Evolutionary conservation across 108 stramenopile genomes (phyloP), one percentile per base, ranked within the genome.

Genomic region (Skeletonema grethae): DNA sequence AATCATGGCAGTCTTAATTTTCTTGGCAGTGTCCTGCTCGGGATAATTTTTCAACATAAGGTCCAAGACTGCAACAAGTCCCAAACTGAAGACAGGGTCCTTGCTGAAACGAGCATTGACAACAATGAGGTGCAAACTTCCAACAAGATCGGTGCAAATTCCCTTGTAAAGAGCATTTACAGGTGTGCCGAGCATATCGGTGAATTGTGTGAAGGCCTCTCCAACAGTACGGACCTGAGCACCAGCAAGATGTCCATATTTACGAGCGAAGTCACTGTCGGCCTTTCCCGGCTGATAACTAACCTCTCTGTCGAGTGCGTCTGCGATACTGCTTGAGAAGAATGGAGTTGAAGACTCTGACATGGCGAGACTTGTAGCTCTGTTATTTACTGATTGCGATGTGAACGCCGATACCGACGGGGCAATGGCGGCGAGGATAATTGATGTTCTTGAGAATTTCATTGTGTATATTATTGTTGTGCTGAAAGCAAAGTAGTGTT

Each of bases 151-250:
- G 13, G 95, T 95, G 62, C 95, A 87, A 69, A 92, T 85, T 22
- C 91, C 94, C 70, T 96, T 95, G 91, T 94, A 96, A 55, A 96
- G 86, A 25, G 95, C 90, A 69, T 95, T 91, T 65, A 97, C 80
- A 22, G 91, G 79, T 43, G 70, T 85, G 11, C 95, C 93, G 12
- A 94, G 81, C n/a, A 84, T 69, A 25, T 83, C 78, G 59, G 93
- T 92, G 72, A 97, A 97, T 39, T 85, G 84, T 28, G 90, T 82
- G 77, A 96, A 95, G 36, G 97, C 86, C 70, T 96, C 94, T 11
- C 90, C 93, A 10, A 95, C 97, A 10, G 95, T 97, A 61, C 85
- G 85, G 63, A 96, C 62, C 46, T 93, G 34, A 9, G 77, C 78
- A 7, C 94, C 94, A 10, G 90, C 93, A 29, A 96, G 86, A 67